phyloP scores from a whole-genome alignment of 2,329 filamentous ascomycete genomes.

The Pseudocercospora macadamiae region DNA sequence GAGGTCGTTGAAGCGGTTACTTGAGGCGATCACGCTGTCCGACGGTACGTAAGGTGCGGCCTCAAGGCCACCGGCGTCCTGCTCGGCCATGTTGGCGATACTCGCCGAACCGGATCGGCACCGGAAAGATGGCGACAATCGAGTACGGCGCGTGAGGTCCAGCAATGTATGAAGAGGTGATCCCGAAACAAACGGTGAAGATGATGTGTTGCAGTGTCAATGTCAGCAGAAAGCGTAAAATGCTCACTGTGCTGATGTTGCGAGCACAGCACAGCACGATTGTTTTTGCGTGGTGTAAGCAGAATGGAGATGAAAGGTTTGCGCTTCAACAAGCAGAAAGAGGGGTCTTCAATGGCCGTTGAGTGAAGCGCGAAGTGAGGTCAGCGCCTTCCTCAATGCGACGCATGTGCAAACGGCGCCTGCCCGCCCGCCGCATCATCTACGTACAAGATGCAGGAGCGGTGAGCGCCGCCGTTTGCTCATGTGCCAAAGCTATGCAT shows the following conservation, averaged over 20 bases:
- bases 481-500: neutral
- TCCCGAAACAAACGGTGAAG: neutral
- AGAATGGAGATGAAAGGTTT: neutral
- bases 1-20: slow-evolving; percentile 35
- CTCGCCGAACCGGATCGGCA: neutral
- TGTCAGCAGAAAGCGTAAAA: neutral
- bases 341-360: neutral
- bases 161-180: too few species aligned
- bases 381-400: neutral
- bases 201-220: neutral
- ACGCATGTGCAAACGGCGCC: slow-evolving; percentile 8
- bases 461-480: slow-evolving; percentile 17
- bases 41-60: slow-evolving; percentile 3
- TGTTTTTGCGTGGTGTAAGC: neutral
- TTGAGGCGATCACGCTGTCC: slow-evolving; percentile 33
- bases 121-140: neutral
- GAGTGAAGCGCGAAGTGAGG: slow-evolving; percentile 3
- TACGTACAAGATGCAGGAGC: neutral
- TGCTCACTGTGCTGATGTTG: neutral
- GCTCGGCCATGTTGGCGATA: slow-evolving; percentile 22
- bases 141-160: too few species aligned
- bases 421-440: neutral
- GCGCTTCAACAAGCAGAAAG: neutral
- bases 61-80: slow-evolving; percentile 15
- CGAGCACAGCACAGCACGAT: neutral